Conservation (phyloP, 2,329 filamentous ascomycete species). For the Botrytis byssoidea region DNA sequence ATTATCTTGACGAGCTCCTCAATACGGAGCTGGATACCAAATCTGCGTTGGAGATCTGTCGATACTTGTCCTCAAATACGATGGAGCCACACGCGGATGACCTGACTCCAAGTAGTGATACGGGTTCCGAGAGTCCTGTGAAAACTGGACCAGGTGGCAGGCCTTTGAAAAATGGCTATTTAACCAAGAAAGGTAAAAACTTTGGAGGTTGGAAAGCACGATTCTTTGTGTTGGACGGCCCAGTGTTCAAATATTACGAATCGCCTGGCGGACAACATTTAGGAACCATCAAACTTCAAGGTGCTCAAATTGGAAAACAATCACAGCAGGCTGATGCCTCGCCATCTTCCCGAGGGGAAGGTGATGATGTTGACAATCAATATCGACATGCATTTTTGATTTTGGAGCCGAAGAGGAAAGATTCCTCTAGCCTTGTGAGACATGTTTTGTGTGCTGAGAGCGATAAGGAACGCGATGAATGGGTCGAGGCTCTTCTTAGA, state of each 20-base stretch:
- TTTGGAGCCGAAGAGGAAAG: conserved; percentile 93
- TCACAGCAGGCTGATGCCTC: conserved; percentile 57
- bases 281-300: conserved; percentile 87
- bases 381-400: conserved; percentile 96
- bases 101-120: conserved; percentile 43
- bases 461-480: conserved; percentile 85
- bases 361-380: conserved; percentile 84
- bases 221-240: conserved; percentile 67
- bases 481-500: conserved; percentile 86
- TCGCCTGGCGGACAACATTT: conserved; percentile 84
- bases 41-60: conserved; percentile 79
- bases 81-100: conserved; percentile 63
- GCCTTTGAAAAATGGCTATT: conserved; percentile 78
- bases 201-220: conserved; percentile 97
- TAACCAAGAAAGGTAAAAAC: conserved; percentile 97
- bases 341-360: conserved; percentile 56
- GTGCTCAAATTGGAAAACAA: conserved; percentile 93
- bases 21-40: conserved; percentile 77
- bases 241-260: conserved; percentile 85
- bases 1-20: conserved; percentile 81
- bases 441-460: conserved; percentile 96
- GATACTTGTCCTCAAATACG: conserved; percentile 72
- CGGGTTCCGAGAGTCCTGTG: conserved; percentile 41
- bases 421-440: conserved; percentile 80
- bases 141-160: conserved; percentile 61